Evolutionary conservation across 2,329 filamentous ascomycete genomes (phyloP).

Genomic region (Colletotrichum plurivorum): DNA sequence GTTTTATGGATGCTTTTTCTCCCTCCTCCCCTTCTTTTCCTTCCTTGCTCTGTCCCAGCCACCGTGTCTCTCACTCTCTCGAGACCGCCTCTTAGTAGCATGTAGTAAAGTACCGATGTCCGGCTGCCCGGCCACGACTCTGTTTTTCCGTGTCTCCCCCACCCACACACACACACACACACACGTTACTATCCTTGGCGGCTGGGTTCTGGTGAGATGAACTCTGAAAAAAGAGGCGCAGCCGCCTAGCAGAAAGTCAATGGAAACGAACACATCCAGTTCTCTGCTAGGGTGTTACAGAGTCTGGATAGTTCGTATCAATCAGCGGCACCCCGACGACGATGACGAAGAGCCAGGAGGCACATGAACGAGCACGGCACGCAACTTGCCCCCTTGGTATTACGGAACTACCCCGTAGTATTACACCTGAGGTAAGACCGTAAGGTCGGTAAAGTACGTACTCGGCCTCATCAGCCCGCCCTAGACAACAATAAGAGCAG

Average conservation of each 20-base stretch:
- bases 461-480: neutral
- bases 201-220: conserved; percentile 36
- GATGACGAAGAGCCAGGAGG: conserved; percentile 15
- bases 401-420: neutral
- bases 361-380: no score
- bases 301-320: conserved; percentile 34
- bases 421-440: neutral
- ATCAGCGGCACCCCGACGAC: conserved; percentile 16
- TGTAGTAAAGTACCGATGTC: neutral
- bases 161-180: conserved; percentile 4
- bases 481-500: neutral
- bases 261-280: conserved; percentile 38
- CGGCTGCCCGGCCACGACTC: conserved; percentile 1
- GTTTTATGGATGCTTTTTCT: neutral
- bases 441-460: no score
- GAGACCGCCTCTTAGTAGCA: no score
- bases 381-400: neutral
- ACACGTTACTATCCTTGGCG: conserved; percentile 8
- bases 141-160: neutral
- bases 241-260: conserved; percentile 28
- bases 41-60: neutral
- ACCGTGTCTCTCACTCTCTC: no score
- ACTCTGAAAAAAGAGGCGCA: conserved; percentile 31
- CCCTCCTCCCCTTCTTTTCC: neutral
- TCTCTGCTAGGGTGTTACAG: conserved; percentile 37